phyloP scores from a whole-genome alignment of 2,329 filamentous ascomycete species.

The Bipolaris gigantea region DNA sequence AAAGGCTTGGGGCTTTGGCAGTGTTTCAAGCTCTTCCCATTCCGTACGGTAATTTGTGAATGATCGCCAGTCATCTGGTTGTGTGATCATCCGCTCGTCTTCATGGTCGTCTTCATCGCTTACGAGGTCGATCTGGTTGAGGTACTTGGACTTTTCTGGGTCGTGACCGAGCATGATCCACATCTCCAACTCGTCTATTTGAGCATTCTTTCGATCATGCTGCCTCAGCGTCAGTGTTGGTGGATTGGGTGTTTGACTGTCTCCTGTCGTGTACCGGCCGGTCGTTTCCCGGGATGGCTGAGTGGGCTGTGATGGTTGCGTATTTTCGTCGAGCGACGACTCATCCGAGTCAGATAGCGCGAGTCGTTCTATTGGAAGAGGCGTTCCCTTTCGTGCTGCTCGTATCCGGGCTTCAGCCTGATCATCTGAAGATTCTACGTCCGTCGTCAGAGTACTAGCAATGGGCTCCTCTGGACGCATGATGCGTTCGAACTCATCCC shows the following conservation, averaged over 20 bases:
- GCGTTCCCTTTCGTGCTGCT: slow-evolving; percentile 33
- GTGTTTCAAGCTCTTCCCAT: slow-evolving; percentile 51
- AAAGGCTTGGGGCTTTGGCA: slow-evolving; percentile 23
- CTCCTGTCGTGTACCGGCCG: slow-evolving; percentile 6
- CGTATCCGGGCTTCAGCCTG: slow-evolving; percentile 19
- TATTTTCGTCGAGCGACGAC: neutral
- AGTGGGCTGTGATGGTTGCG: neutral
- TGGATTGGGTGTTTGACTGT: neutral
- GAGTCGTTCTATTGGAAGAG: slow-evolving; percentile 26
- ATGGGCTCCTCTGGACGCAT: slow-evolving; percentile 15
- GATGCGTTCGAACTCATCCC: slow-evolving; percentile 44
- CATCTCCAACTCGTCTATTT: slow-evolving; percentile 51
- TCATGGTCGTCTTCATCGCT: slow-evolving; percentile 29
- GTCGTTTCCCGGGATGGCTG: slow-evolving; percentile 1
- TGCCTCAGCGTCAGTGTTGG: slow-evolving; percentile 37
- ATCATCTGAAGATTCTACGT: slow-evolving; percentile 27
- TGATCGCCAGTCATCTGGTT: slow-evolving; percentile 53
- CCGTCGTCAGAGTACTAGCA: slow-evolving; percentile 35
- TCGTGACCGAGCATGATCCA: slow-evolving; percentile 48
- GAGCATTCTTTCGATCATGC: slow-evolving; percentile 52
- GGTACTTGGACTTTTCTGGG: slow-evolving; percentile 4
- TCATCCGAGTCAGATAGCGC: slow-evolving; percentile 16
- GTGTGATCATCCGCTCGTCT: slow-evolving; percentile 35
- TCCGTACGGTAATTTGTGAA: slow-evolving; percentile 50
- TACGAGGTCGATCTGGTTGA: too few species aligned